A percentile compares a stretch with the other conserved stretches of the same genome.
These are phyloP conservation scores for Phytopythium cucurbitacearum DNA, from an alignment of 352 stramenopile species.

Conservation along the genomic window DNA sequence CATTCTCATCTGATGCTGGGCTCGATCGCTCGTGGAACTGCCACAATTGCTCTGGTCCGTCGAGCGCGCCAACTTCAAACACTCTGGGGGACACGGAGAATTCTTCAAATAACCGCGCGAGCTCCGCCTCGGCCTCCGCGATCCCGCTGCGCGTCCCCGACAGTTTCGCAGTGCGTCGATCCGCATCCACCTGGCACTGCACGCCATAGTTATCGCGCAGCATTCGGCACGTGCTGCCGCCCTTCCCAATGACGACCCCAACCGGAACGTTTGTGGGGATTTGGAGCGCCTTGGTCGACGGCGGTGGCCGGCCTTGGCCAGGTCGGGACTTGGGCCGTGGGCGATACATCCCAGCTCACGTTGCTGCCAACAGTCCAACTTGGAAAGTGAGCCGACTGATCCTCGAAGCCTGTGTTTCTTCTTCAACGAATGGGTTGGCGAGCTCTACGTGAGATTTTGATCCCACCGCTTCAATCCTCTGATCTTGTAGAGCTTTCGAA, in stretches of 20 bases:
- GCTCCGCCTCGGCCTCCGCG: constrained; percentile 14
- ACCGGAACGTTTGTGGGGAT: constrained; percentile 33
- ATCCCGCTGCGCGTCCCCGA: constrained; percentile 11
- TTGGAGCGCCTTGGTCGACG: constrained; percentile 11
- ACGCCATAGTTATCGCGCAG: constrained; percentile 22
- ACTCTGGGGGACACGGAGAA: constrained; percentile 14
- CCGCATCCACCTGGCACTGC: constrained; percentile 18
- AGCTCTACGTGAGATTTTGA: too few relatives aligned
- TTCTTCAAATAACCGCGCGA: constrained; percentile 17
- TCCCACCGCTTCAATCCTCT: too few relatives aligned
- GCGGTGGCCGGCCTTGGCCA: too few relatives aligned
- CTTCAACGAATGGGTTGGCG: too few relatives aligned
- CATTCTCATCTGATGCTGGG: constrained; percentile 7
- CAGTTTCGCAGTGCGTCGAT: constrained; percentile 22
- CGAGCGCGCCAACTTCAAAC: constrained; percentile 19
- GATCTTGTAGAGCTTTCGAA: too few relatives aligned
- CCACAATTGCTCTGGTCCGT: constrained; percentile 19
- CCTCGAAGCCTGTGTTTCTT: too few relatives aligned
- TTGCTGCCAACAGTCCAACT: too few relatives aligned
- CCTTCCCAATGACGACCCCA: constrained; percentile 36
- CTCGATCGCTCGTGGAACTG: constrained; percentile 18
- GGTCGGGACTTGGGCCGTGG: too few relatives aligned
- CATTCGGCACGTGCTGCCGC: constrained; percentile 28
- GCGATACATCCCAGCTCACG: too few relatives aligned
- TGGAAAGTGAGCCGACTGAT: too few relatives aligned